Percentiles rank a stretch among this genome's conserved stretches.
Conservation (phyloP, 2,329 filamentous ascomycete genomes). For the Venturia pyrina region DNA sequence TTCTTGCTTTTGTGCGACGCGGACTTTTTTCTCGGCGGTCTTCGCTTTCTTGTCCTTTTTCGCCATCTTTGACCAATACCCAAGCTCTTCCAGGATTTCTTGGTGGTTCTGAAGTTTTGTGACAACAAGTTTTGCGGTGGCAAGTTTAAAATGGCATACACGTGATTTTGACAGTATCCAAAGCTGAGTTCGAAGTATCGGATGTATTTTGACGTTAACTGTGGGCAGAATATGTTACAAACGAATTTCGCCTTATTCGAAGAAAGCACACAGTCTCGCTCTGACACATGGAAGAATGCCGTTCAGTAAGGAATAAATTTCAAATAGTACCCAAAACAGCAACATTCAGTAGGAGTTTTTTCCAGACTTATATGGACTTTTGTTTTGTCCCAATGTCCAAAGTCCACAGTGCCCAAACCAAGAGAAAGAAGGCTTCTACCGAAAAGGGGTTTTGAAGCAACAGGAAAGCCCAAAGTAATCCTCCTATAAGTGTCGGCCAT, state of each 20-base stretch:
- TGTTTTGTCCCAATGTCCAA: neutral
- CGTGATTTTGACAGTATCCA: neutral
- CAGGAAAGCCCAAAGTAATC: neutral
- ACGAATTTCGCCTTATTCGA: too few species aligned
- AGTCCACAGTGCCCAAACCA: neutral
- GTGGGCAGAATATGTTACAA: neutral
- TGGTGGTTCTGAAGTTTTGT: neutral
- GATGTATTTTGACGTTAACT: neutral
- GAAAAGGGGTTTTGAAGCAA: neutral
- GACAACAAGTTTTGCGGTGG: neutral
- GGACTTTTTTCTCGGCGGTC: slow-evolving; percentile 43
- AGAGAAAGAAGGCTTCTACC: neutral
- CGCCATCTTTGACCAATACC: slow-evolving; percentile 28
- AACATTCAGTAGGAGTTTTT: neutral
- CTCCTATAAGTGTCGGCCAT: neutral
- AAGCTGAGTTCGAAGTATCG: neutral
- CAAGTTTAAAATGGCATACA: neutral
- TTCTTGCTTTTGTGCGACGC: slow-evolving; percentile 63
- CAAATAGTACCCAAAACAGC: neutral
- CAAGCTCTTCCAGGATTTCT: slow-evolving; percentile 6
- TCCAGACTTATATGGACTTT: neutral
- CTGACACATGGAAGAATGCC: neutral
- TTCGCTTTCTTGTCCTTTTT: slow-evolving; percentile 47
- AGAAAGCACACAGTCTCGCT: neutral
- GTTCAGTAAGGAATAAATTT: neutral